A percentile compares a stretch with the other conserved stretches of the same genome.
phyloP scores from a whole-genome alignment of 495 filamentous ascomycete species.

The Xylaria curta region DNA sequence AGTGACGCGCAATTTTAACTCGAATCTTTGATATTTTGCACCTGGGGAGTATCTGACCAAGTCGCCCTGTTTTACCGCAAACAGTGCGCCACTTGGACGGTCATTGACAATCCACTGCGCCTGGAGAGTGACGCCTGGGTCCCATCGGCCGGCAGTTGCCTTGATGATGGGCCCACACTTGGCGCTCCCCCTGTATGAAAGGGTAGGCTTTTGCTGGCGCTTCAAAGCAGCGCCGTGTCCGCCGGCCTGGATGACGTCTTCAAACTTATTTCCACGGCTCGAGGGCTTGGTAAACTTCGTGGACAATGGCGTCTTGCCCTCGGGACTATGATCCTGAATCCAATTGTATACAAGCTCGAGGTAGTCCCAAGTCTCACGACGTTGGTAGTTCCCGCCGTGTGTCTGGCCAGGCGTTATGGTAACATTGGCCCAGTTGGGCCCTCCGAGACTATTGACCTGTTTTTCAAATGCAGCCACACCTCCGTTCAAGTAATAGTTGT shows the following conservation, averaged over 20 bases:
- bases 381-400: slow-evolving; percentile 27
- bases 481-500: slow-evolving; percentile 24
- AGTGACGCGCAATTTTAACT: slow-evolving; percentile 19
- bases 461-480: slow-evolving; percentile 17
- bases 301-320: slow-evolving; percentile 13
- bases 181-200: background rate
- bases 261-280: slow-evolving; percentile 24
- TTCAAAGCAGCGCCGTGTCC: slow-evolving; percentile 19
- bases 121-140: slow-evolving; percentile 18
- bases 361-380: slow-evolving; percentile 24
- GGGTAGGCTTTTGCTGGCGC: slow-evolving; percentile 18
- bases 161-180: background rate
- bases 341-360: slow-evolving; percentile 20
- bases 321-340: slow-evolving; percentile 21
- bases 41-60: background rate
- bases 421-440: slow-evolving; percentile 25
- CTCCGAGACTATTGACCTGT: slow-evolving; percentile 17
- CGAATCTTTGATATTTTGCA: background rate
- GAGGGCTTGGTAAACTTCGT: slow-evolving; percentile 3
- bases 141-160: slow-evolving; percentile 23
- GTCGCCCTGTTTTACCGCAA: slow-evolving; percentile 17
- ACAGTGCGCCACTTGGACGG: slow-evolving; percentile 4
- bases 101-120: slow-evolving; percentile 27
- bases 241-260: slow-evolving; percentile 16
- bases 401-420: slow-evolving; percentile 19